Conservation (phyloP, 1,284 basidiomycete species). For the Cryptococcus maquisensis region DNA sequence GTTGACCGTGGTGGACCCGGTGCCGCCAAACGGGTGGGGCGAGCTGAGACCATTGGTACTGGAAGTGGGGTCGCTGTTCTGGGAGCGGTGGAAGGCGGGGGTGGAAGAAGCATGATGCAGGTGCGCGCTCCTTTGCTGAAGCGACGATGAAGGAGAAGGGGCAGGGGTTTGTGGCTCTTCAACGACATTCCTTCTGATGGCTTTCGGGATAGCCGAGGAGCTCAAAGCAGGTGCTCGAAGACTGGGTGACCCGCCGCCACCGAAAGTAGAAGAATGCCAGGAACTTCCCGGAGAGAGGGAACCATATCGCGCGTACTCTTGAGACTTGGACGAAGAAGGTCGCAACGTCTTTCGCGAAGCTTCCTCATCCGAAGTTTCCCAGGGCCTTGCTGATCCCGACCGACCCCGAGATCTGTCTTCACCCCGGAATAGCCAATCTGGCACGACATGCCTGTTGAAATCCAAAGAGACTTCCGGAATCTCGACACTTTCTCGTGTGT, state of each 20-base stretch:
- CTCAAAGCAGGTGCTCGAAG: slow-evolving; percentile 8
- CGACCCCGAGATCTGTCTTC: slow-evolving; percentile 17
- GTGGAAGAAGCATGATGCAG: slow-evolving; percentile 44
- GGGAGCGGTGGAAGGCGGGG: slow-evolving; percentile 25
- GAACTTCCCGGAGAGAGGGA: slow-evolving; percentile 36
- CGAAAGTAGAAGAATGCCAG: slow-evolving; percentile 25
- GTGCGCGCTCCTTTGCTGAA: slow-evolving; percentile 2
- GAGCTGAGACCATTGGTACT: slow-evolving; percentile 18
- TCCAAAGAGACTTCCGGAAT: slow-evolving; percentile 85
- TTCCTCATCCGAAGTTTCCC: slow-evolving; percentile 19
- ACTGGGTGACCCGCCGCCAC: slow-evolving; percentile 20
- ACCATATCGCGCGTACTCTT: slow-evolving; percentile 21
- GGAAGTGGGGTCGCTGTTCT: not conserved
- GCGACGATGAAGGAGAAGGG: slow-evolving; percentile 33
- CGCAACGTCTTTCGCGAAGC: slow-evolving; percentile 13
- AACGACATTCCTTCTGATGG: slow-evolving; percentile 19
- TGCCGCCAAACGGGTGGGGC: slow-evolving; percentile 65
- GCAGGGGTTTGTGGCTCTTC: slow-evolving; percentile 40
- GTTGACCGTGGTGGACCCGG: slow-evolving; percentile 86
- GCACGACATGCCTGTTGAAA: slow-evolving; percentile 91
- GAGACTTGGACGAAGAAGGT: slow-evolving; percentile 26
- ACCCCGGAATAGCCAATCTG: slow-evolving; percentile 72
- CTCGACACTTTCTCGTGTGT: slow-evolving; percentile 55
- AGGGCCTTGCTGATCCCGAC: slow-evolving; percentile 27
- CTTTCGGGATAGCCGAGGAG: slow-evolving; percentile 20